phyloP scores from a whole-genome alignment of 768 basidiomycete genomes.

The Lenzites betulinus region DNA sequence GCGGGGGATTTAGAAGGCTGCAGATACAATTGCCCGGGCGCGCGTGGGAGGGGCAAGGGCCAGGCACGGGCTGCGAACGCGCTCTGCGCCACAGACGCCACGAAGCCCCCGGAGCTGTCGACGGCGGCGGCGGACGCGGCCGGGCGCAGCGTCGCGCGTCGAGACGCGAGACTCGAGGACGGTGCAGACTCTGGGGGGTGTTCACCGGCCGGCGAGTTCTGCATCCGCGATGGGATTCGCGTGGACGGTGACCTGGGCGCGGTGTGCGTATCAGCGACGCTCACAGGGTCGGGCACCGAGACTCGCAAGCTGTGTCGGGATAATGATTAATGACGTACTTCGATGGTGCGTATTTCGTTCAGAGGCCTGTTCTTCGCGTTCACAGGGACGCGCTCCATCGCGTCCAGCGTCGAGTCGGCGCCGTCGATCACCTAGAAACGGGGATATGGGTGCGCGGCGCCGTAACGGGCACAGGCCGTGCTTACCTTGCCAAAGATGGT shows the following conservation, averaged over 20 bases:
- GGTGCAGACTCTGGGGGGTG: background rate
- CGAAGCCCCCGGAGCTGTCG: background rate
- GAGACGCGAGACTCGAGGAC: too few relatives aligned
- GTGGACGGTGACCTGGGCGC: constrained; percentile 76
- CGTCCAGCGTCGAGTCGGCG: constrained; percentile 88
- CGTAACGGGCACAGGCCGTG: background rate
- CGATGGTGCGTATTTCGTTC: constrained; percentile 78
- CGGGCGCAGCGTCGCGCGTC: background rate
- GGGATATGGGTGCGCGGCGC: background rate
- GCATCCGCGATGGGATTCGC: constrained; percentile 95
- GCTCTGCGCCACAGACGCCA: background rate
- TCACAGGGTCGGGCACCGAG: too few relatives aligned
- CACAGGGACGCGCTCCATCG: constrained; percentile 92
- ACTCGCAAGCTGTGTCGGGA: background rate
- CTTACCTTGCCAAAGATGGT: constrained; percentile 83
- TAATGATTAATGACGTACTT: constrained; percentile 50
- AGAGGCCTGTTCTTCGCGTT: constrained; percentile 88
- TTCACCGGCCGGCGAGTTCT: constrained; percentile 22
- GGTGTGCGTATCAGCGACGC: background rate
- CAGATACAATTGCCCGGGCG: background rate
- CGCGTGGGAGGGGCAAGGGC: background rate
- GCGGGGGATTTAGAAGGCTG: constrained; percentile 1
- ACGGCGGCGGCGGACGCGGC: background rate
- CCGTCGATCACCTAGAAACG: constrained; percentile 83
- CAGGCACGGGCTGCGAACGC: constrained; percentile 1